Evolutionary conservation across 805 yeast genomes (phyloP).

Genomic region (Ogataea pilisensis): DNA sequence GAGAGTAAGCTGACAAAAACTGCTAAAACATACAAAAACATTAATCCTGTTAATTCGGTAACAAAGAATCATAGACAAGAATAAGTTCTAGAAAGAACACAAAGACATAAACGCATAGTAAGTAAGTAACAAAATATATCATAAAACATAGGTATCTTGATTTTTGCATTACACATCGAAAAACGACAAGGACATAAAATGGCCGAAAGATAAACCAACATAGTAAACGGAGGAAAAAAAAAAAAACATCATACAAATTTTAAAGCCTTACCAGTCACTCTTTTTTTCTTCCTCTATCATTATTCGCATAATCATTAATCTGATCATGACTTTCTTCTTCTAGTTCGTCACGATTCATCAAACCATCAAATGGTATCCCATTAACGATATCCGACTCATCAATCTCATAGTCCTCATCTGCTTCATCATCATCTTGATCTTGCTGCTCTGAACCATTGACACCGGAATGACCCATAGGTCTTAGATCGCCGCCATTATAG

Average conservation of each 20-base stretch:
- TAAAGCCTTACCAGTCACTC: not conserved
- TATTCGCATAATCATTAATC: slow-evolving; percentile 2
- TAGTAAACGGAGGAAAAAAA: not conserved
- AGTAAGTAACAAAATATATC: too few relatives aligned
- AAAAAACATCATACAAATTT: not conserved
- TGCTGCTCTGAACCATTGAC: not conserved
- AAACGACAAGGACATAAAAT: not conserved
- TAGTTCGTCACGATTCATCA: too few relatives aligned
- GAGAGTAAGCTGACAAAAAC: too few relatives aligned
- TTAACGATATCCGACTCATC: slow-evolving; percentile 1
- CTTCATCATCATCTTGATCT: slow-evolving; percentile 4
- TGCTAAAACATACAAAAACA: too few relatives aligned
- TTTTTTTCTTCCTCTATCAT: slow-evolving; percentile 8
- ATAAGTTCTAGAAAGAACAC: too few relatives aligned
- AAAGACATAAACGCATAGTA: too few relatives aligned
- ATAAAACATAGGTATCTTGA: too few relatives aligned
- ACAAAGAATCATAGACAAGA: too few relatives aligned
- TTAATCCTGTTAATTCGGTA: too few relatives aligned
- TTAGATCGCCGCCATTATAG: slow-evolving; percentile 27
- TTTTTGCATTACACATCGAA: too few relatives aligned
- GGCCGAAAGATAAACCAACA: not conserved
- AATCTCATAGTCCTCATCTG: slow-evolving; percentile 2
- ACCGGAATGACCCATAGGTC: slow-evolving; percentile 34
- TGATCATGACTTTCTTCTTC: too few relatives aligned
- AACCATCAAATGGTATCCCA: not conserved